Conservation (phyloP, 805 yeast species). For the Yamadazyma paraphyllophila region DNA sequence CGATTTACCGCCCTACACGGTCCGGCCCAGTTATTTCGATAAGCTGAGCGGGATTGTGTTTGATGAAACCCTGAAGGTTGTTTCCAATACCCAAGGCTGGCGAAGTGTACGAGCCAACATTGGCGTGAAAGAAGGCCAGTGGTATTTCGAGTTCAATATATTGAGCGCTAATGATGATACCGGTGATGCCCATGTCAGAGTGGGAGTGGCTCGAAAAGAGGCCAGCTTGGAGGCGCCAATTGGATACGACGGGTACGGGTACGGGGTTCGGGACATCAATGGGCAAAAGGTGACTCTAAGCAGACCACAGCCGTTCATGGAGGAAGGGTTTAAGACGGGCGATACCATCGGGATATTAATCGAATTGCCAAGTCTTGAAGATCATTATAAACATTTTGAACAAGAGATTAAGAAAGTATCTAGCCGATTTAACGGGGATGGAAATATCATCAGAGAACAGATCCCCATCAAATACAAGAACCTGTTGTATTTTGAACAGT, state of each 20-base stretch:
- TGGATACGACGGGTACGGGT: slow-evolving; percentile 92
- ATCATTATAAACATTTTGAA: slow-evolving; percentile 43
- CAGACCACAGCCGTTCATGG: slow-evolving; percentile 55
- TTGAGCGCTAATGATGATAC: slow-evolving; percentile 34
- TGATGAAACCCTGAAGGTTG: slow-evolving; percentile 31
- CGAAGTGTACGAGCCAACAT: slow-evolving; percentile 72
- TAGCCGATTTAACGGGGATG: slow-evolving; percentile 19
- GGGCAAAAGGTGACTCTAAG: slow-evolving; percentile 78
- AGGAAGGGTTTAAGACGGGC: slow-evolving; percentile 59
- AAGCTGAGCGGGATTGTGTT: slow-evolving; percentile 55
- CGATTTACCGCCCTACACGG: slow-evolving; percentile 65
- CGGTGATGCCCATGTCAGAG: slow-evolving; percentile 55
- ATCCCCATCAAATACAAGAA: slow-evolving; percentile 82
- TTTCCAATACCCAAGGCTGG: slow-evolving; percentile 68
- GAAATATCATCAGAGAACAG: slow-evolving; percentile 71
- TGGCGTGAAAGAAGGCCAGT: slow-evolving; percentile 72
- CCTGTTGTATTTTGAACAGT: slow-evolving; percentile 77
- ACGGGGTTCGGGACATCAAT: slow-evolving; percentile 77
- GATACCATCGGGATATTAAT: slow-evolving; percentile 82
- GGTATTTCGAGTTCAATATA: slow-evolving; percentile 77
- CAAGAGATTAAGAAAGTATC: neutral
- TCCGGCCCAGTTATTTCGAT: slow-evolving; percentile 65
- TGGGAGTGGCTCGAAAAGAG: slow-evolving; percentile 83
- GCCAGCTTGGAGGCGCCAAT: slow-evolving; percentile 92
- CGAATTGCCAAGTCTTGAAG: slow-evolving; percentile 55